Percentiles rank a stretch among this genome's conserved stretches.
Evolutionary conservation across 1,139 yeast genomes (phyloP).

Genomic region (Kodamaea fungicola): DNA sequence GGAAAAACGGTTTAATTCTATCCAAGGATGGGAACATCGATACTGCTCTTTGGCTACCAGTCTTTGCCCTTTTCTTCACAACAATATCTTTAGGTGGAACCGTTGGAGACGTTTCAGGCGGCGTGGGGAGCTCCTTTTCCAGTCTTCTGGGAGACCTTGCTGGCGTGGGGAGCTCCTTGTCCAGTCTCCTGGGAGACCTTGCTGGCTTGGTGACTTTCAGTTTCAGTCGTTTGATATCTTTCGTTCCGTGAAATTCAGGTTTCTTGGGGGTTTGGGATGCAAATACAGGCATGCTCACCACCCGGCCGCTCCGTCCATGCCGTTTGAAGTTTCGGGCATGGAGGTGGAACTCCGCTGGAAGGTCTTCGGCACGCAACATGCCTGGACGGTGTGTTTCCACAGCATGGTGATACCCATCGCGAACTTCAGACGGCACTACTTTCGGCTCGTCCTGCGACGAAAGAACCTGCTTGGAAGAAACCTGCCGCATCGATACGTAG

Average conservation of each 20-base stretch:
- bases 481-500: conserved; percentile 1
- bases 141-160: neutral
- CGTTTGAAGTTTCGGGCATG: conserved; percentile 4
- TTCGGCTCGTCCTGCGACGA: conserved; percentile 23
- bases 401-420: conserved; percentile 29
- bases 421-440: conserved; percentile 19
- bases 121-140: neutral
- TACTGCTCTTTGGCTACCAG: conserved; percentile 10
- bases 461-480: conserved; percentile 21
- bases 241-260: neutral
- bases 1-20: neutral
- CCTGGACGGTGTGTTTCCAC: conserved; percentile 29
- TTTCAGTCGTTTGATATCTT: neutral
- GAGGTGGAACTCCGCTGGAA: conserved; percentile 29
- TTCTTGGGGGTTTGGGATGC: neutral
- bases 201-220: neutral
- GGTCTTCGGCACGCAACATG: conserved; percentile 22
- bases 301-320: conserved; percentile 13
- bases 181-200: neutral
- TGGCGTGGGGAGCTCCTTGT: neutral
- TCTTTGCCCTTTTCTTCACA: conserved; percentile 3
- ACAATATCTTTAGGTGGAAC: conserved; percentile 7
- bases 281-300: conserved; percentile 23
- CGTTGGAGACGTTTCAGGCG: conserved; percentile 3
- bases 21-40: conserved; percentile 11